Percentiles rank a stretch among this genome's conserved stretches.
These are phyloP conservation scores for Eimeria acervulina DNA, from an alignment of 169 alveolate genomes.

Conservation along the genomic window DNA sequence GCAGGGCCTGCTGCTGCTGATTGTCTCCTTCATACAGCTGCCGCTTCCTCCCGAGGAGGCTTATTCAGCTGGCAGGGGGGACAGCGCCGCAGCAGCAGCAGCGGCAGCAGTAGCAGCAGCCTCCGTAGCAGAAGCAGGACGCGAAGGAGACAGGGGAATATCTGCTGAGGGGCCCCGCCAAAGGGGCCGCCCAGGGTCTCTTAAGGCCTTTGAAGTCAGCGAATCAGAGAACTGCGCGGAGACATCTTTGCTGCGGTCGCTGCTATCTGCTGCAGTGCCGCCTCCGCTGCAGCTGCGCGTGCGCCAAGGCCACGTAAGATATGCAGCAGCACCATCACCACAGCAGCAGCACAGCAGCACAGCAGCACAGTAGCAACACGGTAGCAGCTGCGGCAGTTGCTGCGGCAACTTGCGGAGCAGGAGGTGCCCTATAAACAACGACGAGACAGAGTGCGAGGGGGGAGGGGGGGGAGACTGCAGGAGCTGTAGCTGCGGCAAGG, in stretches of 20 bases:
- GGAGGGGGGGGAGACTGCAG: not conserved
- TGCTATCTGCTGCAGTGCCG: conserved; percentile 66
- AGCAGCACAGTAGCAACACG: not conserved
- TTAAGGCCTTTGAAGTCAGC: conserved; percentile 36
- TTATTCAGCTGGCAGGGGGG: not conserved
- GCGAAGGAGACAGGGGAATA: not conserved
- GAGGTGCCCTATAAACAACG: not conserved
- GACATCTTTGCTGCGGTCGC: conserved; percentile 63
- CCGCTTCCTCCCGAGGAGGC: conserved; percentile 15
- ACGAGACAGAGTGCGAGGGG: not conserved
- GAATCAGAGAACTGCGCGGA: conserved; percentile 48
- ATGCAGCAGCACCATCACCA: not conserved
- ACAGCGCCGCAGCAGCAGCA: not conserved
- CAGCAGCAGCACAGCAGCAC: too few relatives aligned
- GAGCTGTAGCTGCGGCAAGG: not conserved
- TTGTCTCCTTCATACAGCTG: conserved; percentile 48
- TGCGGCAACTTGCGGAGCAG: not conserved
- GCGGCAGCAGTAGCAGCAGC: conserved; percentile 4
- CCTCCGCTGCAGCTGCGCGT: conserved; percentile 52
- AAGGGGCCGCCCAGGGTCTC: conserved; percentile 53
- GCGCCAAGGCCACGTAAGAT: conserved; percentile 15
- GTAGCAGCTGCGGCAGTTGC: not conserved
- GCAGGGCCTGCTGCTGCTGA: conserved; percentile 63
- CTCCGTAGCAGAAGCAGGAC: not conserved
- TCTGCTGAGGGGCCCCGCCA: not conserved